phyloP scores from a whole-genome alignment of 805 yeast species.

The Grigorovia yakushimaensis region DNA sequence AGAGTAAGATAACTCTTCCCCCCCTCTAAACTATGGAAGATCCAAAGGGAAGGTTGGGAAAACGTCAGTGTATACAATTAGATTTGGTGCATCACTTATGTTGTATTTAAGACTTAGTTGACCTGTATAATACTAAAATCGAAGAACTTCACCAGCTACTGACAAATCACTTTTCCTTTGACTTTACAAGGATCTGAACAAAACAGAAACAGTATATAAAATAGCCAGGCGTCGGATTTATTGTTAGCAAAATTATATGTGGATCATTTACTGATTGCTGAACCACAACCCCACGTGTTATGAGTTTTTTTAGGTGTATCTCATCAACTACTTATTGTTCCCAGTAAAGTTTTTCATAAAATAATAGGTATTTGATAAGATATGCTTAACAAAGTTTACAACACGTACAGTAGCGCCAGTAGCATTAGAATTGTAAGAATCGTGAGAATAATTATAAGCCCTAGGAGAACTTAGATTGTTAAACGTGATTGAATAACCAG shows the following conservation, averaged over 20 bases:
- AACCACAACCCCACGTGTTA: conserved; percentile 3
- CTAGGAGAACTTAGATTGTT: too few species aligned
- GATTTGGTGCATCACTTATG: neutral
- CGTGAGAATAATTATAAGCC: too few species aligned
- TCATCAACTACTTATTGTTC: too few species aligned
- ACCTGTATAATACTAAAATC: conserved; percentile 5
- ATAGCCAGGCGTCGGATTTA: conserved; percentile 10
- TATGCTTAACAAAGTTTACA: conserved; percentile 2
- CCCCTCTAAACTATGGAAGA: conserved; percentile 8
- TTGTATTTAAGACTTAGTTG: conserved; percentile 1
- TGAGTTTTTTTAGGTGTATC: conserved; percentile 2
- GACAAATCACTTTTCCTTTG: conserved; percentile 3
- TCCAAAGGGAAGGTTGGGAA: conserved; percentile 3
- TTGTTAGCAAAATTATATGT: conserved; percentile 3
- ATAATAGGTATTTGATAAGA: too few species aligned
- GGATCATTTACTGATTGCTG: too few species aligned
- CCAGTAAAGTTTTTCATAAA: too few species aligned
- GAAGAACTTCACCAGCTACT: conserved; percentile 3
- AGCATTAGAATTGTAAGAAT: too few species aligned
- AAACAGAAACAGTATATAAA: conserved; percentile 3
- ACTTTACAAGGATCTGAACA: conserved; percentile 4
- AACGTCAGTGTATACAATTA: conserved; percentile 5
- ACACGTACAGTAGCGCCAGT: too few species aligned
- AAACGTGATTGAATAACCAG: too few species aligned
- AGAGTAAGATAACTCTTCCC: conserved; percentile 6